Conservation (phyloP, 805 yeast genomes). For the Wickerhamiella hasegawae region DNA sequence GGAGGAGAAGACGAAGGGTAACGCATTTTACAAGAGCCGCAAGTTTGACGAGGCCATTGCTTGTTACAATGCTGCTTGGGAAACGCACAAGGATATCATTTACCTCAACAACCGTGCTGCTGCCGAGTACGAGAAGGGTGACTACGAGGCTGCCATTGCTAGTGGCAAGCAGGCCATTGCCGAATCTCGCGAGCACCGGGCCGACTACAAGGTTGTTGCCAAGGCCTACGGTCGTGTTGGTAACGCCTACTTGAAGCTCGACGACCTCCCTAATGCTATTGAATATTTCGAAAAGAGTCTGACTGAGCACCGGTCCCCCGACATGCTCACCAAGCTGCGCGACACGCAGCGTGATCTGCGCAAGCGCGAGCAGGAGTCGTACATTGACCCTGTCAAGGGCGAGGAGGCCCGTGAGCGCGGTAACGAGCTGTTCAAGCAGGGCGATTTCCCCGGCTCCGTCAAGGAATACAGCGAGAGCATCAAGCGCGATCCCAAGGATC, state of each 20-base stretch:
- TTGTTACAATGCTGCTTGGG: constrained; percentile 76
- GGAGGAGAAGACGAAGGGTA: constrained; percentile 67
- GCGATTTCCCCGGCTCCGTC: constrained; percentile 95
- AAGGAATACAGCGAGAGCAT: constrained; percentile 90
- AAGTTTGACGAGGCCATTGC: constrained; percentile 88
- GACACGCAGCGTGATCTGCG: constrained; percentile 74
- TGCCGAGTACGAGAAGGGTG: constrained; percentile 93
- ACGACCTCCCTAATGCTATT: constrained; percentile 56
- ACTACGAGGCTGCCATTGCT: constrained; percentile 65
- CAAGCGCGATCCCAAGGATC: constrained; percentile 92
- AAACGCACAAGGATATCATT: constrained; percentile 65
- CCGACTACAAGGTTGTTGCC: constrained; percentile 83
- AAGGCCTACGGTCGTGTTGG: constrained; percentile 91
- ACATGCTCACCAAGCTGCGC: constrained; percentile 74
- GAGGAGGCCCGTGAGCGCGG: constrained; percentile 92
- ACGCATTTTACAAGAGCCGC: constrained; percentile 67
- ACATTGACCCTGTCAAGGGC: constrained; percentile 80
- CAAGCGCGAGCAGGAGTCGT: constrained; percentile 56
- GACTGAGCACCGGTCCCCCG: constrained; percentile 96
- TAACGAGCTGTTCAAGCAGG: constrained; percentile 72
- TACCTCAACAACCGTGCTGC: constrained; percentile 94
- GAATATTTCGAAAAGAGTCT: constrained; percentile 74
- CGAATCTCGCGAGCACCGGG: constrained; percentile 74
- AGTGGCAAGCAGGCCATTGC: constrained; percentile 77
- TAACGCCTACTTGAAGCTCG: constrained; percentile 58